Conservation (phyloP, 495 filamentous ascomycete genomes). For the Tuber borchii region DNA sequence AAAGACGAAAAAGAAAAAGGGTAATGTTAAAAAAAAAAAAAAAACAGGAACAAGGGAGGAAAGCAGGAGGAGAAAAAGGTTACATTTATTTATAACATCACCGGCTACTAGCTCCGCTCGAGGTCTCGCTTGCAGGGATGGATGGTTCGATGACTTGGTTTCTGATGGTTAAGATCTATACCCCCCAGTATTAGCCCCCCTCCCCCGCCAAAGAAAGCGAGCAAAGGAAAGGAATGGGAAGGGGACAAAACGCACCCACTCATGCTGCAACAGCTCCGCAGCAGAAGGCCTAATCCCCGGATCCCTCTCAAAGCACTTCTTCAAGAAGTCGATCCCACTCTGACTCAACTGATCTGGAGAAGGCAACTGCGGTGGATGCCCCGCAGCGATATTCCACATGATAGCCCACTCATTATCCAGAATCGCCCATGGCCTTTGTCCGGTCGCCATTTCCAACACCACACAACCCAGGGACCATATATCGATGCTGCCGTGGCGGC, state of each 20-base stretch:
- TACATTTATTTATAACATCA: background rate
- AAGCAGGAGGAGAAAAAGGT: background rate
- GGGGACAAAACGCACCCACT: slow-evolving; percentile 65
- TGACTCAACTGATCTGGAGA: slow-evolving; percentile 73
- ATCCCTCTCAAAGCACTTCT: slow-evolving; percentile 80
- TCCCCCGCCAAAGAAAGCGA: background rate
- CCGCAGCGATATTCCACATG: slow-evolving; percentile 99
- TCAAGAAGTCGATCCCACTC: slow-evolving; percentile 78
- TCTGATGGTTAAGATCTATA: slow-evolving; percentile 39
- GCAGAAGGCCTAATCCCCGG: slow-evolving; percentile 71
- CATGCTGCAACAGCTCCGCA: slow-evolving; percentile 85
- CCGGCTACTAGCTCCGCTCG: background rate
- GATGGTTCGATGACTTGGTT: slow-evolving; percentile 40
- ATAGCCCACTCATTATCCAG: slow-evolving; percentile 99
- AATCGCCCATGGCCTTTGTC: slow-evolving; percentile 89
- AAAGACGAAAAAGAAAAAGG: background rate
- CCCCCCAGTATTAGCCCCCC: background rate
- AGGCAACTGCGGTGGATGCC: slow-evolving; percentile 82
- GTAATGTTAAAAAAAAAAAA: background rate
- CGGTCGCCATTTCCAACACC: slow-evolving; percentile 94
- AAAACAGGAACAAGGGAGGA: background rate
- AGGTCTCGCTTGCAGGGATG: slow-evolving; percentile 36
- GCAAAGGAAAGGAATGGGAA: slow-evolving; percentile 1
- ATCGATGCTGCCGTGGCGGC: slow-evolving; percentile 79
- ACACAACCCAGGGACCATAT: slow-evolving; percentile 97